A percentile compares a stretch with the other conserved stretches of the same genome.
phyloP scores from a whole-genome alignment of 2,329 filamentous ascomycete species.

The Diplodia intermedia region DNA sequence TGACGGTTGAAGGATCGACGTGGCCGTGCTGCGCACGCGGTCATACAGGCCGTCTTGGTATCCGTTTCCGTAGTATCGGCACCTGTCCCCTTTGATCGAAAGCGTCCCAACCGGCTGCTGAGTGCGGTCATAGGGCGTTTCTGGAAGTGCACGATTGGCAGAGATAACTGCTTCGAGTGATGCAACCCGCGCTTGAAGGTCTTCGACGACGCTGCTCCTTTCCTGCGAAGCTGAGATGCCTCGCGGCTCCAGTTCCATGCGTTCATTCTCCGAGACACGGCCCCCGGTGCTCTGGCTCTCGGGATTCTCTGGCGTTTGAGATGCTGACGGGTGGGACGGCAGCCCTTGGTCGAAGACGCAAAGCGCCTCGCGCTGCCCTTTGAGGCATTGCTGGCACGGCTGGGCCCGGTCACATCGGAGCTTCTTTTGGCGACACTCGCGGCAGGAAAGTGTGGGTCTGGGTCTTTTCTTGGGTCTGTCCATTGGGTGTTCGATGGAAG shows the following conservation, averaged over 20 bases:
- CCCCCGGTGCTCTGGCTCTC: neutral
- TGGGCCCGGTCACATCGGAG: constrained; percentile 39
- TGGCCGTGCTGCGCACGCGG: constrained; percentile 34
- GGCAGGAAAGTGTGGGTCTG: constrained; percentile 40
- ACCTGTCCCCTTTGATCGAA: constrained; percentile 4
- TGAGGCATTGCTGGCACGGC: constrained; percentile 40
- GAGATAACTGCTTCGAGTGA: constrained; percentile 38
- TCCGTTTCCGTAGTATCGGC: constrained; percentile 31
- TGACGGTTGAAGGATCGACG: constrained; percentile 14
- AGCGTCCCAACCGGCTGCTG: neutral
- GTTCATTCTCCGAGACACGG: neutral
- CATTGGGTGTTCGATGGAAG: neutral
- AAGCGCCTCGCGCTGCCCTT: constrained; percentile 22
- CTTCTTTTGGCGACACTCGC: constrained; percentile 41
- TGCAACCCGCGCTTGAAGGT: constrained; percentile 37
- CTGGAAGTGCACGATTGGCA: neutral
- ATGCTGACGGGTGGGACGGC: neutral
- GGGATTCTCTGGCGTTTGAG: neutral
- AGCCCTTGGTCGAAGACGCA: constrained; percentile 34
- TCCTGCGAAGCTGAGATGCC: neutral
- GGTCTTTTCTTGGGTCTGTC: constrained; percentile 35
- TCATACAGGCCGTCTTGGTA: constrained; percentile 36
- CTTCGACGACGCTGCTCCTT: constrained; percentile 25
- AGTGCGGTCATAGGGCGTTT: too few species aligned
- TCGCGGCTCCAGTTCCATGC: too few species aligned